A percentile compares a stretch with the other conserved stretches of the same genome.
phyloP scores from a whole-genome alignment of 1,284 basidiomycete species.

The Rhodotorula sp. region DNA sequence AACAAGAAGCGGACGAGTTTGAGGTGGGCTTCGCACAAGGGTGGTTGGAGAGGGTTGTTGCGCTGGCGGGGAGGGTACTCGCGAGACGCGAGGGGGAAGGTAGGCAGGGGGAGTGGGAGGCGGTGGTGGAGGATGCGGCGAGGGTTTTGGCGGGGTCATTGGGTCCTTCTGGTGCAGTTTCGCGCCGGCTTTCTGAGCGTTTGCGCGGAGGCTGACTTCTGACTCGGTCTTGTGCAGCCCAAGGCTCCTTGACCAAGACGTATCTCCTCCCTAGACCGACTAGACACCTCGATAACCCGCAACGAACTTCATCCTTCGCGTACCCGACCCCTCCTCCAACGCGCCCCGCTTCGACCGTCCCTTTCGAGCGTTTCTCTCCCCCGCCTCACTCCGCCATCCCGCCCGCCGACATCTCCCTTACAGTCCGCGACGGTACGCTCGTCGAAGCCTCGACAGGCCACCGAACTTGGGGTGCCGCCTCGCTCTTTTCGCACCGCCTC shows the following conservation, averaged over 20 bases:
- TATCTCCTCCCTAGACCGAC: slow-evolving; percentile 9
- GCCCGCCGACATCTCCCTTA: neutral
- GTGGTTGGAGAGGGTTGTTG: slow-evolving; percentile 26
- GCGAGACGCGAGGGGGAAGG: neutral
- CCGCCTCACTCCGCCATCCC: neutral
- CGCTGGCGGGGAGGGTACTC: neutral
- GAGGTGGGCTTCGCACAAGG: slow-evolving; percentile 10
- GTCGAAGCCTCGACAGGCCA: slow-evolving; percentile 31
- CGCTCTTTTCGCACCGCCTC: slow-evolving; percentile 20
- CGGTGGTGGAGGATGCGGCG: slow-evolving; percentile 9
- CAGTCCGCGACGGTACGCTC: slow-evolving; percentile 27
- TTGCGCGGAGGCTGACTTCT: neutral
- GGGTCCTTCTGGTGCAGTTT: slow-evolving; percentile 9
- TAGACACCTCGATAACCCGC: neutral
- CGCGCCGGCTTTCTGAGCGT: too few relatives aligned
- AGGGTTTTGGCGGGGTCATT: slow-evolving; percentile 12
- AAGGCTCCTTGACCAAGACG: slow-evolving; percentile 8
- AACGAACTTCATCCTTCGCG: neutral
- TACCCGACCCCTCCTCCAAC: slow-evolving; percentile 1
- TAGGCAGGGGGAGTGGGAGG: slow-evolving; percentile 23
- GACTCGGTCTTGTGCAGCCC: neutral
- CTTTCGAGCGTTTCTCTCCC: neutral
- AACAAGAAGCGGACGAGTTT: slow-evolving; percentile 16
- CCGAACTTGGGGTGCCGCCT: slow-evolving; percentile 32
- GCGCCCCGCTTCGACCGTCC: neutral